Percentiles rank a stretch among this genome's conserved stretches.
phyloP scores from a whole-genome alignment of 305 asterid species.

The Fraxinus baroniana region DNA sequence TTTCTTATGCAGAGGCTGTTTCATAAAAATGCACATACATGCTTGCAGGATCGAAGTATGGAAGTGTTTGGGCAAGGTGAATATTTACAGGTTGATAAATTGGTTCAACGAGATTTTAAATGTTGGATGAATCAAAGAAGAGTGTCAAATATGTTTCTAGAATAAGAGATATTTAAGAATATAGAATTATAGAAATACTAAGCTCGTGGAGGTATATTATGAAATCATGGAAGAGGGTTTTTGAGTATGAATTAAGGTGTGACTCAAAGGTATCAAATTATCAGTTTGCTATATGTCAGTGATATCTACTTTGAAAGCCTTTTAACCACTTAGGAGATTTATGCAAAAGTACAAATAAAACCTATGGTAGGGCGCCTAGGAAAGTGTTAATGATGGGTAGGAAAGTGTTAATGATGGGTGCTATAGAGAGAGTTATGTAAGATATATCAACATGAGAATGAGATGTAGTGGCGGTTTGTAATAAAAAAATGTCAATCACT shows the following conservation, averaged over 20 bases:
- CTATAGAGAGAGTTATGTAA: background rate
- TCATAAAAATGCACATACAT: background rate
- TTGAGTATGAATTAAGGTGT: background rate
- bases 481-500: background rate
- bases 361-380: background rate
- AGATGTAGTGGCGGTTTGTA: background rate
- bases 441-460: background rate
- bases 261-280: background rate
- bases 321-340: background rate
- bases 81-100: background rate
- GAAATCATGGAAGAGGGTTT: background rate
- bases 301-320: background rate
- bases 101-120: background rate
- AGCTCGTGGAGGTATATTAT: background rate
- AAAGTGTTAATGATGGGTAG: background rate
- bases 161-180: background rate
- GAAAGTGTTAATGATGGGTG: background rate
- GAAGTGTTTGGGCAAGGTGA: background rate
- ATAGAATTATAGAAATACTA: background rate
- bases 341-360: background rate
- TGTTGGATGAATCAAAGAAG: background rate
- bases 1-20: background rate
- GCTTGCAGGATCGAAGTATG: background rate
- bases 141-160: background rate
- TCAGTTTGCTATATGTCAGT: background rate